Base-by-base conservation (phyloP, 2,329 filamentous ascomycete genomes). In the Calonectria naviculata region DNA sequence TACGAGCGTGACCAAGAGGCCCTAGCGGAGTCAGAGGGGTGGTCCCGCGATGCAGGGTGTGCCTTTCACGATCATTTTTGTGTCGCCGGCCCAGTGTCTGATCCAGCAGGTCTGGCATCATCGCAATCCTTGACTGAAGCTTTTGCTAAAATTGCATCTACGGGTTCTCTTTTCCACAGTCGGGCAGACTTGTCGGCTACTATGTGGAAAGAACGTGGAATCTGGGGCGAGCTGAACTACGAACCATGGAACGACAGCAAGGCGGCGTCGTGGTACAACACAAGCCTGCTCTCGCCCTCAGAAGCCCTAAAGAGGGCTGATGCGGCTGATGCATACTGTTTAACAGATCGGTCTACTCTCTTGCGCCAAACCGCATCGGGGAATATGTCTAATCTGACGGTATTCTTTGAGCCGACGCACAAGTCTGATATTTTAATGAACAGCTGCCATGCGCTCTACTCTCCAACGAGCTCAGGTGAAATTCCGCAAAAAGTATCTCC, bases 1-100 rank as follows among this genome's bases (percentile, higher is more conserved):
- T 65, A 65, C 31, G 62, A 65, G 17, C 62, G 62, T 5, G 62
- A 65, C 19, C 62, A 65, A 28, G 62, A 65, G 42, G 62, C 24
- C 21, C 6, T 65, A 1, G 34, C 62, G 1, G 31, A 54, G 19
- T 41, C 62, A 3, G 62, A 65, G 19, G 62, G 62, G n/a, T 65
- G 62, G 62, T 65, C 62, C 19, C 46, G 34, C 24, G 21, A 21
- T 4, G 62, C 62, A 5, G 62, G 62, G 4, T 65, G 46, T 21
- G 62, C 26, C 21, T 65, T 65, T 17, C 62, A 65, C 34, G 62
- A 65, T 21, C 62, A 65, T 31, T 65, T 65, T 21, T 54, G 46
- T n/a, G 34, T 65, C 15, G 62, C 46, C 5, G 62, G 62, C 1
- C 62, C 62, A 4, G 26, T 21, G 17, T 65, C 46, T 12, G 62